Base-by-base conservation (phyloP, 768 basidiomycete species). In the Termitomyces sp. region DNA sequence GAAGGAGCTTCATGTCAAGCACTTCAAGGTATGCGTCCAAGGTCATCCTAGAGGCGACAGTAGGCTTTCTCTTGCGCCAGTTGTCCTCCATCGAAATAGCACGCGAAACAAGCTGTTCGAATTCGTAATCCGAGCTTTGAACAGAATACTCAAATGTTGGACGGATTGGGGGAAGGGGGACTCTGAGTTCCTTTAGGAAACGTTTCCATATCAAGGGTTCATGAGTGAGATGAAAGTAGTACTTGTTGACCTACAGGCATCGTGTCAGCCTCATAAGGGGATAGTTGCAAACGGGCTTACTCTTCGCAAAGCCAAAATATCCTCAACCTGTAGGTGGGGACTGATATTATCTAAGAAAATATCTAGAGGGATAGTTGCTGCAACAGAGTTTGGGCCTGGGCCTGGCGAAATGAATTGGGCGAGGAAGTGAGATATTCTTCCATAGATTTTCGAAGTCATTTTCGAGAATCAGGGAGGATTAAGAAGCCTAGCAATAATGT, bases 171-270 rank as follows among this genome's bases (percentile, higher is more conserved):
- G 87, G 83, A n/a, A 87, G 72, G 12, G 83, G 85, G n/a, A 86
- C 74, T 32, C 77, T 77, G 63, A 88, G 75, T 20, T 74, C 70
- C 46, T 75, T 70, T 61, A 90, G 74, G 62, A 87, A 83, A n/a
- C 82, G 82, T 69, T 86, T 87, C 89, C 89, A 91, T 39, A 90
- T 84, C 52, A 83, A 73, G 16, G 87, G 82, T 64, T 89, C 83
- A 59, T 89, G 86, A 0, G 87, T 88, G 61, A 90, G 77, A 32
- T 85, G 71, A 66, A 82, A 88, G 65, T 85, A 85, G 4, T 79
- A 68, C 65, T 79, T 85, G 75, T 79, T 84, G 33, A 85, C 83
- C 89, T 88, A 60, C 4, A 54, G 11, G 16, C 13, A 6, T 61
- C 42, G 12, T 36, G 20, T 53, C 22, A 50, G 9, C 51, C 16